phyloP scores from a whole-genome alignment of 108 stramenopile species.

The Nitzschia sp. region DNA sequence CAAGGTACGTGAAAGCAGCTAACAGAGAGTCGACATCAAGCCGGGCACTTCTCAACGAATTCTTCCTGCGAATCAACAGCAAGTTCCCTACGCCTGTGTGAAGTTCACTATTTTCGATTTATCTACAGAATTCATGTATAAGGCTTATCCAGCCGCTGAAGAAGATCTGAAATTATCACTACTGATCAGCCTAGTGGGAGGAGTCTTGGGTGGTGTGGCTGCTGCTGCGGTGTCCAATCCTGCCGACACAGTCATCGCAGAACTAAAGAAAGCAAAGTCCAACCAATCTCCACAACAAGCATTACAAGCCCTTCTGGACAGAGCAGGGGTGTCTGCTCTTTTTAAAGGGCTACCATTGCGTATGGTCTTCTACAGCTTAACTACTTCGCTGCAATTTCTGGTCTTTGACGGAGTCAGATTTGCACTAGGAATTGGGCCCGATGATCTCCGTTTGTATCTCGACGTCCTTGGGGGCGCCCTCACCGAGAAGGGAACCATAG shows the following conservation, averaged over 20 bases:
- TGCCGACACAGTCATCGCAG: slow-evolving; percentile 59
- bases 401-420: slow-evolving; percentile 73
- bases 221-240: slow-evolving; percentile 73
- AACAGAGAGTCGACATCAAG: too few species aligned
- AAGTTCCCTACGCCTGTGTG: slow-evolving; percentile 52
- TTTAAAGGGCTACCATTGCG: slow-evolving; percentile 57
- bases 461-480: slow-evolving; percentile 71
- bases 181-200: slow-evolving; percentile 64
- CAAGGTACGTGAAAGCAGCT: too few species aligned
- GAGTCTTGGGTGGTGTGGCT: slow-evolving; percentile 63
- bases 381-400: slow-evolving; percentile 69
- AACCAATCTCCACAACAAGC: slow-evolving; percentile 56
- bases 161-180: slow-evolving; percentile 74
- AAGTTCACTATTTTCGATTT: slow-evolving; percentile 75
- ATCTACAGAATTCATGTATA: slow-evolving; percentile 58
- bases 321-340: slow-evolving; percentile 48
- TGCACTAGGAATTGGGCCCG: slow-evolving; percentile 66
- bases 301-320: slow-evolving; percentile 34
- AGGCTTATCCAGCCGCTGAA: slow-evolving; percentile 55
- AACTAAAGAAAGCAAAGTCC: slow-evolving; percentile 74
- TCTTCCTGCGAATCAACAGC: too few species aligned
- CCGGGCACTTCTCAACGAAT: too few species aligned
- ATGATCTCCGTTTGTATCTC: slow-evolving; percentile 76
- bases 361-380: slow-evolving; percentile 66
- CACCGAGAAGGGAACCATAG: slow-evolving; percentile 7